Evolutionary conservation across 495 filamentous ascomycete genomes (phyloP).

Genomic region (Xeromyces bisporus): DNA sequence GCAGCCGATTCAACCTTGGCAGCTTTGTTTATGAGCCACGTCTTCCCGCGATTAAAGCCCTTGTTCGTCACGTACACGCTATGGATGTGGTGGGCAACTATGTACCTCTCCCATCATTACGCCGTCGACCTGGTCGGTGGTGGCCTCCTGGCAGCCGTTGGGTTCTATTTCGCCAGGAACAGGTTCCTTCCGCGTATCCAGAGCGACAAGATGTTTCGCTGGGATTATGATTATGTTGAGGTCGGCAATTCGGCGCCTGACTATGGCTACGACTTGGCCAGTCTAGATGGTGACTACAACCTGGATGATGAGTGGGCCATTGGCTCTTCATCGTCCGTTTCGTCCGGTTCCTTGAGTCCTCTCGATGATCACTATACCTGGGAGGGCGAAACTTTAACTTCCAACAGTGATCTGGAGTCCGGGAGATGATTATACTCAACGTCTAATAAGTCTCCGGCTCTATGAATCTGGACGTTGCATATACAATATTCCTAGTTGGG

Average conservation of each 20-base stretch:
- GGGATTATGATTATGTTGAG: conserved; percentile 93
- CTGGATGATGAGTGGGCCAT: conserved; percentile 58
- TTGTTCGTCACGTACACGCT: conserved; percentile 65
- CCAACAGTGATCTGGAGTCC: conserved; percentile 34
- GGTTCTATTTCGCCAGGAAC: conserved; percentile 64
- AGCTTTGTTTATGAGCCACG: conserved; percentile 79
- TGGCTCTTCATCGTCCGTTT: conserved; percentile 54
- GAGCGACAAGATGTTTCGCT: conserved; percentile 66
- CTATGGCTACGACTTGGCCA: conserved; percentile 38
- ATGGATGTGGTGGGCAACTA: conserved; percentile 98
- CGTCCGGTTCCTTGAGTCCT: conserved; percentile 43
- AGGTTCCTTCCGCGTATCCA: conserved; percentile 70
- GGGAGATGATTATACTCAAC: conserved; percentile 12
- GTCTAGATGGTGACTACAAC: conserved; percentile 38
- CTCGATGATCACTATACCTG: conserved; percentile 44
- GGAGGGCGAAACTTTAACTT: conserved; percentile 44
- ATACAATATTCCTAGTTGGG: conserved; percentile 11
- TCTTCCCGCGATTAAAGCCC: conserved; percentile 63
- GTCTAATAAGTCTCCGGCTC: background rate
- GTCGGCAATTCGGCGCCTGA: conserved; percentile 42
- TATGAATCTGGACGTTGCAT: background rate
- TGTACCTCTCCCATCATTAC: conserved; percentile 94
- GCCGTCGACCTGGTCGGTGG: conserved; percentile 84
- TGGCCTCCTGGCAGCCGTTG: conserved; percentile 57
- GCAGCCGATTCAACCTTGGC: conserved; percentile 73